Conservation (phyloP, 768 basidiomycete species). For the Gloeopeniophorella convolvens region DNA sequence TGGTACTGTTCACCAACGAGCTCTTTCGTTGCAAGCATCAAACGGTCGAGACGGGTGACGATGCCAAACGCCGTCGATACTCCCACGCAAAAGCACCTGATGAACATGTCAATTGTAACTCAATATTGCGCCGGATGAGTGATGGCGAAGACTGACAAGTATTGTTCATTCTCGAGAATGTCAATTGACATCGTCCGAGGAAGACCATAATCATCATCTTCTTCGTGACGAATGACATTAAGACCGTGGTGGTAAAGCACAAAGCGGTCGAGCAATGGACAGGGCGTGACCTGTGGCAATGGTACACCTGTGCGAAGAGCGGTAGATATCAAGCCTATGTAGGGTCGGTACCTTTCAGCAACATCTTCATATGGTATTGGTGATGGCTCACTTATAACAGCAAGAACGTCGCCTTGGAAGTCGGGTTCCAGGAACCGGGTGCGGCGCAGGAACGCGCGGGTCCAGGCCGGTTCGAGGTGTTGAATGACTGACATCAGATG, state of each 20-base stretch:
- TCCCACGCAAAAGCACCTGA: constrained; percentile 64
- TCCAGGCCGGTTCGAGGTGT: constrained; percentile 72
- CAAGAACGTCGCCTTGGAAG: constrained; percentile 80
- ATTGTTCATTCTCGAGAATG: constrained; percentile 71
- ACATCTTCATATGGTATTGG: neutral
- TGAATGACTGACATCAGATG: constrained; percentile 69
- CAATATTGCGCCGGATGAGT: neutral
- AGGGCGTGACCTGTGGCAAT: constrained; percentile 83
- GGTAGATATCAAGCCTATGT: constrained; percentile 65
- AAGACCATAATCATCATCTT: constrained; percentile 69
- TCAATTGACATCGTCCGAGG: constrained; percentile 65
- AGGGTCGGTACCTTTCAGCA: neutral
- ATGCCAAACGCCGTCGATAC: constrained; percentile 64
- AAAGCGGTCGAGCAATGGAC: constrained; percentile 48
- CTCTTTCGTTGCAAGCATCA: constrained; percentile 81
- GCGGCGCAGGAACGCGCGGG: constrained; percentile 64
- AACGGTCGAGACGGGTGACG: constrained; percentile 63
- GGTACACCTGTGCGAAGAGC: constrained; percentile 67
- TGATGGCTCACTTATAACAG: constrained; percentile 59
- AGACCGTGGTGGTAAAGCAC: constrained; percentile 48
- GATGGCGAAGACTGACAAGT: constrained; percentile 46
- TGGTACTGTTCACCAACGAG: constrained; percentile 84
- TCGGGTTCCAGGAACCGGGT: constrained; percentile 71
- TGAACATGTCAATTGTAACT: neutral
- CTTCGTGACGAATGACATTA: constrained; percentile 62